These are phyloP conservation scores for Bonia amplexicaulis DNA, from an alignment of 176 grass and related monocot genomes.

Conservation along the genomic window DNA sequence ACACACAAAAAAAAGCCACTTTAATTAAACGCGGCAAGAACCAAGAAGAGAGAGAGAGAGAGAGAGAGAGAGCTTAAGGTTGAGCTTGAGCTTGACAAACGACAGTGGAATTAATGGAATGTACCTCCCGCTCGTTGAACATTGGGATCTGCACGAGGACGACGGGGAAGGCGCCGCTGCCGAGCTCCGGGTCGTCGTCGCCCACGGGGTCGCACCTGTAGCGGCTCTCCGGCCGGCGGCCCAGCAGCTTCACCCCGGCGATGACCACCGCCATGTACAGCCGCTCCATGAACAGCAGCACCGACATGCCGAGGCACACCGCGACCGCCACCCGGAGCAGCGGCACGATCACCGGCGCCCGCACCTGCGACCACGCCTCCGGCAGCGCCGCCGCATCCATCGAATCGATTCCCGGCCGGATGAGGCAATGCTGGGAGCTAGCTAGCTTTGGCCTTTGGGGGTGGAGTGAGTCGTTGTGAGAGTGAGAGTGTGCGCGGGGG, in stretches of 20 bases:
- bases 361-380: constrained; percentile 65
- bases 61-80: not conserved
- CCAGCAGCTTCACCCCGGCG: constrained; percentile 42
- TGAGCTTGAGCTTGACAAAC: not conserved
- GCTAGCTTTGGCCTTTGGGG: not conserved
- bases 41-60: not conserved
- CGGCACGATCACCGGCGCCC: constrained; percentile 65
- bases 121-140: constrained; percentile 82
- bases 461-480: not conserved
- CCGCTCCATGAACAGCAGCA: constrained; percentile 65
- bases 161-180: constrained; percentile 48
- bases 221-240: constrained; percentile 39
- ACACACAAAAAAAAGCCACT: not conserved
- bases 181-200: constrained; percentile 70
- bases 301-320: constrained; percentile 65
- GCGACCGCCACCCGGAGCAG: constrained; percentile 52
- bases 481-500: constrained; percentile 14
- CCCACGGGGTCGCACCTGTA: constrained; percentile 59
- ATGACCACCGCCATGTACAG: constrained; percentile 65
- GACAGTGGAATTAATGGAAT: not conserved
- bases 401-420: no score
- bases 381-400: constrained; percentile 42
- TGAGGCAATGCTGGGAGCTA: not conserved
- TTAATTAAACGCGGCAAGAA: not conserved
- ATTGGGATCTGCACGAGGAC: constrained; percentile 90